Evolutionary conservation across 2,329 filamentous ascomycete species (phyloP), one percentile per base, ranked within the genome.

Genomic region (Colletotrichum kahawae): DNA sequence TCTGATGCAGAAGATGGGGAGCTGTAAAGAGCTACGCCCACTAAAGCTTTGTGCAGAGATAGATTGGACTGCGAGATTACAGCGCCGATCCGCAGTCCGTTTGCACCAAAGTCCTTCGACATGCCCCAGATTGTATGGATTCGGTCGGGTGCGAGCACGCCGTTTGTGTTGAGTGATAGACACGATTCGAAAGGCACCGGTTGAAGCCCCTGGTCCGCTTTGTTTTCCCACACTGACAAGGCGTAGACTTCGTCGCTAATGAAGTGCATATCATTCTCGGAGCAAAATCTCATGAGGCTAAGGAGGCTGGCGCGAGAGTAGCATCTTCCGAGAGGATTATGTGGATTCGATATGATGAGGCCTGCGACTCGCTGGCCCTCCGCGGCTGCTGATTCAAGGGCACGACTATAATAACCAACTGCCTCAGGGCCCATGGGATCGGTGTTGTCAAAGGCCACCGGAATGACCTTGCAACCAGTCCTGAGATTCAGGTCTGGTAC

Each of bases 161-260:
- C 73, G 2, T 82, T 79, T 29, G 18, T 43, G 21, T 27, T 14
- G 5, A 72, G 79, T 0, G 74, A 63, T 21, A 89, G 82, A 78
- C 89, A 91, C 2, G 67, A 71, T 7, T 86, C 83, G 5, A 86
- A 87, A 90, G 0, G 76, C 75, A 5, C 59, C 5, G 67, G n/a
- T 79, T 77, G 18, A 85, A 83, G 2, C 82, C 82, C 6, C 84
- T 77, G 2, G 79, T 79, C 5, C 82, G 86, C 18, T 79, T 81
- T 71, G 87, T 87, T 1, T 75, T 72, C 85, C 78, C 82, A 88
- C 0, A 85, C 79, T 0, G 86, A 87, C 13, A 86, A 77, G 2
- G 86, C 87, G 76, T 89, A 88, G 43, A 89, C 86, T 76, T 89
- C 87, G 77, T 89, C 87, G 67, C 83, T 84, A 74, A 89, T 83